Conservation (phyloP, 768 basidiomycete species). For the Hericium erinaceus region DNA sequence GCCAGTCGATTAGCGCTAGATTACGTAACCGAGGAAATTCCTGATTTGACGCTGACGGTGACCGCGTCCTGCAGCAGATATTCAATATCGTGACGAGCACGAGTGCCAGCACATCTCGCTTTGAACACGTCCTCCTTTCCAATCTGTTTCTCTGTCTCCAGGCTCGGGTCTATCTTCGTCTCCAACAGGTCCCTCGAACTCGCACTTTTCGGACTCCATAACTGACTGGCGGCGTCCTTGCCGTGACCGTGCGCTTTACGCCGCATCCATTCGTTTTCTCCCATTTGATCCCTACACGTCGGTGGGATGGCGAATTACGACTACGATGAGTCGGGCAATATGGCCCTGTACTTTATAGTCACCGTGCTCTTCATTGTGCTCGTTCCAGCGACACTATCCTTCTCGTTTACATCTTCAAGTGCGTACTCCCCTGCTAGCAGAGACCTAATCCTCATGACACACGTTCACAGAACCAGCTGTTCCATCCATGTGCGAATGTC, state of each 20-base stretch:
- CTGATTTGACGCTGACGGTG: background rate
- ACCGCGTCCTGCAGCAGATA: background rate
- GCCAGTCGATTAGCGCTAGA: background rate
- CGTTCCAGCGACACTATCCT: constrained; percentile 58
- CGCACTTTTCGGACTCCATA: too few species aligned
- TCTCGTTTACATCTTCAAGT: constrained; percentile 2
- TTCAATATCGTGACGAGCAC: too few species aligned
- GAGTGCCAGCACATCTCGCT: background rate
- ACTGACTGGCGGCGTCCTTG: too few species aligned
- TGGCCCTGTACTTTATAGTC: constrained; percentile 87
- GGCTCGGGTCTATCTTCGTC: too few species aligned
- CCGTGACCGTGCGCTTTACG: too few species aligned
- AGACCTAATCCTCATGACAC: background rate
- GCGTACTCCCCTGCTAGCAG: background rate
- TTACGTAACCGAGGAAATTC: background rate
- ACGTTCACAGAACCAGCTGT: background rate
- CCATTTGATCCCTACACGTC: background rate
- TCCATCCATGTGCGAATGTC: constrained; percentile 9
- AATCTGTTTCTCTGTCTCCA: too few species aligned
- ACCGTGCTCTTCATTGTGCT: constrained; percentile 82
- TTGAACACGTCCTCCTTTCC: background rate
- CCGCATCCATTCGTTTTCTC: background rate
- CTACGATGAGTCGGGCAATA: constrained; percentile 79
- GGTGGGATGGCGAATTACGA: constrained; percentile 65
- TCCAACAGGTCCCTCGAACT: too few species aligned